phyloP scores from a whole-genome alignment of 257 asterid genomes.

The Penstemon barbatus region DNA sequence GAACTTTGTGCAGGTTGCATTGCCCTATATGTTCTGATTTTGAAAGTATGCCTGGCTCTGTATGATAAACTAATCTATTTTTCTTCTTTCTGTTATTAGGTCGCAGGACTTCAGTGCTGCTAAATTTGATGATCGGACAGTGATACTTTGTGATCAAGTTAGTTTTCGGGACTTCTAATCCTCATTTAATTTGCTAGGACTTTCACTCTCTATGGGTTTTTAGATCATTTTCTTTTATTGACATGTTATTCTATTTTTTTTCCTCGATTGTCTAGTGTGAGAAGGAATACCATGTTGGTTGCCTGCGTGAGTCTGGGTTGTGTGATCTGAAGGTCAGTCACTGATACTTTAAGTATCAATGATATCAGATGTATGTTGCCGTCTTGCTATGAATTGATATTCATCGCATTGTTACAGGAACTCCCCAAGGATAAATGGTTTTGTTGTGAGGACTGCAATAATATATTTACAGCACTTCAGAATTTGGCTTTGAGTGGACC shows the following conservation, averaged over 20 bases:
- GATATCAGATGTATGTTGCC: slow-evolving; percentile 15
- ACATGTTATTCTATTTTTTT: slow-evolving; percentile 5
- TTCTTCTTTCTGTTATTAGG: slow-evolving; percentile 44
- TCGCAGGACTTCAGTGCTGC: slow-evolving; percentile 93
- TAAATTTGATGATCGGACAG: slow-evolving; percentile 86
- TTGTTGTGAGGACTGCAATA: slow-evolving; percentile 80
- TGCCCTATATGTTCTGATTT: slow-evolving; percentile 4
- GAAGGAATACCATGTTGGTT: slow-evolving; percentile 99
- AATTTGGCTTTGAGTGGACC: slow-evolving; percentile 56
- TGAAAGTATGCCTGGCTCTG: neutral
- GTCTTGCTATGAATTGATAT: slow-evolving; percentile 26
- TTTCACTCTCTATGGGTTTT: slow-evolving; percentile 18
- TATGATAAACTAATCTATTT: slow-evolving; percentile 22
- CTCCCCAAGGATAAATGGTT: slow-evolving; percentile 97
- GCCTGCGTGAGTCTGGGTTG: slow-evolving; percentile 74
- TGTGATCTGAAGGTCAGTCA: slow-evolving; percentile 85
- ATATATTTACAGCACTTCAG: slow-evolving; percentile 64
- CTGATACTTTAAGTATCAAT: slow-evolving; percentile 9
- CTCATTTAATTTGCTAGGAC: neutral
- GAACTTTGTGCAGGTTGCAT: slow-evolving; percentile 8
- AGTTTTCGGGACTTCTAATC: slow-evolving; percentile 6
- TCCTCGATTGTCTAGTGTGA: slow-evolving; percentile 63
- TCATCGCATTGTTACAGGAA: slow-evolving; percentile 56
- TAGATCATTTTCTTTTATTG: slow-evolving; percentile 4
- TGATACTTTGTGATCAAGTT: slow-evolving; percentile 93